These are phyloP conservation scores for Hansenula sp. DNA, from an alignment of 1,139 yeast genomes.

Conservation along the genomic window DNA sequence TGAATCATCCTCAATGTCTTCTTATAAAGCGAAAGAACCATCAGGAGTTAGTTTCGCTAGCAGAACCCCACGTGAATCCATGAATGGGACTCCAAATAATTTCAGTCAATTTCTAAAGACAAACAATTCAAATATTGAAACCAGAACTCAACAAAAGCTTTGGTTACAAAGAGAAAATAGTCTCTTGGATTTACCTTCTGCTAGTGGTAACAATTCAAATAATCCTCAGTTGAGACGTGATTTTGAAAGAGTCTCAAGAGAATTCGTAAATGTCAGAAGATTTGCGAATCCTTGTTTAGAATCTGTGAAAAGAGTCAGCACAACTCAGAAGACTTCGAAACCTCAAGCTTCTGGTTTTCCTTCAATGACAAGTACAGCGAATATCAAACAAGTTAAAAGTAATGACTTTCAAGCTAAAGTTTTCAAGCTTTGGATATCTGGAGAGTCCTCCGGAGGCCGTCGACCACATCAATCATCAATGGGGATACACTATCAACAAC, in stretches of 20 bases:
- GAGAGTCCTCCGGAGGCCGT: conserved; percentile 6
- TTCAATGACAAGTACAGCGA: neutral
- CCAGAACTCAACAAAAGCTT: conserved; percentile 76
- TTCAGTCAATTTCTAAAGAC: conserved; percentile 32
- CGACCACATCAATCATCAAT: conserved; percentile 3
- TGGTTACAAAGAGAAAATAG: conserved; percentile 83
- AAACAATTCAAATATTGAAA: conserved; percentile 38
- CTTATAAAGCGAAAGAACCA: conserved; percentile 12
- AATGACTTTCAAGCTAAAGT: conserved; percentile 17
- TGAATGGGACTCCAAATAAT: conserved; percentile 23
- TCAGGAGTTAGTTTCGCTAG: neutral
- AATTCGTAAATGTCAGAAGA: conserved; percentile 65
- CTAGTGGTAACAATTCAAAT: conserved; percentile 6
- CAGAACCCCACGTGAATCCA: conserved; percentile 1
- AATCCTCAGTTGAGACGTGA: conserved; percentile 68
- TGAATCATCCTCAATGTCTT: conserved; percentile 12
- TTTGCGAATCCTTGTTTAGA: conserved; percentile 66
- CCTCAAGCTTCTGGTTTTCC: neutral
- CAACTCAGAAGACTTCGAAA: neutral
- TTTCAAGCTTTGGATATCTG: conserved; percentile 20
- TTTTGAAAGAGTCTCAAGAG: conserved; percentile 71
- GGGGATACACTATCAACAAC: conserved; percentile 4
- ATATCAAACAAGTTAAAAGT: conserved; percentile 6
- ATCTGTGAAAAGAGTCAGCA: conserved; percentile 43
- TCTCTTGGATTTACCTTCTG: conserved; percentile 43